Evolutionary conservation across 257 asterid genomes (phyloP), one percentile per base, ranked within the genome.

Genomic region (Petunia secreta): DNA sequence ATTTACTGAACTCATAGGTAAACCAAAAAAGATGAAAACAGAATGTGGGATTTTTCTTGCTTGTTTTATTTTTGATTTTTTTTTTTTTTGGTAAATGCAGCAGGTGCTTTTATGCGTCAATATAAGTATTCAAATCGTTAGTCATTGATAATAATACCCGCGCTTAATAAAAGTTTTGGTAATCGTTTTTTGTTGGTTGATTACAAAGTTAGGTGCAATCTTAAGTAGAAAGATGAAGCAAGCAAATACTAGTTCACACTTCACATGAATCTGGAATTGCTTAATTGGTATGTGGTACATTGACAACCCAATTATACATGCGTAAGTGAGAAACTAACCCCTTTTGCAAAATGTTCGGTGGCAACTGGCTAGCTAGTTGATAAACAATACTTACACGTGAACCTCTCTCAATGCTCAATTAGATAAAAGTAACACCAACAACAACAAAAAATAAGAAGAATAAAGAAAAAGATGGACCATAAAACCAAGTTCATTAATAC

Each of bases 321-420:
- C 78, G 46, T 73, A 50, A 34, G 43, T 73, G 4, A 73, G 62
- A 73, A 73, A 73, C 46, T 48, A 73, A 16, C 73, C 16, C 69
- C 74, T 86, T 81, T n/a, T 80, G 85, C 78, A 57, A 69, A 73
- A 82, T 76, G 54, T 78, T 83, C 7, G 84, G 85, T 75, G 75
- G n/a, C 77, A 48, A 57, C 83, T 78, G 77, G 53, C 60, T 16
- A 71, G 41, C 50, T 25, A 25, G 25, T 5, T 48, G 60, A 50
- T 73, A 50, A 73, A 50, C 46, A 73, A 50, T 11, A 4, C 14
- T 1, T 73, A 50, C 62, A 34, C 62, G 77, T 50, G 62, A 73
- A 50, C 78, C 62, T 73, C 62, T 34, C 59, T 50, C 34, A 6
- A 73, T 13, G 14, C 46, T 50, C 36, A 73, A 73, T 36, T 73